Evolutionary conservation across 2,329 filamentous ascomycete genomes (phyloP), one percentile per base, ranked within the genome.

Genomic region (Stagonosporopsis rhizophila): DNA sequence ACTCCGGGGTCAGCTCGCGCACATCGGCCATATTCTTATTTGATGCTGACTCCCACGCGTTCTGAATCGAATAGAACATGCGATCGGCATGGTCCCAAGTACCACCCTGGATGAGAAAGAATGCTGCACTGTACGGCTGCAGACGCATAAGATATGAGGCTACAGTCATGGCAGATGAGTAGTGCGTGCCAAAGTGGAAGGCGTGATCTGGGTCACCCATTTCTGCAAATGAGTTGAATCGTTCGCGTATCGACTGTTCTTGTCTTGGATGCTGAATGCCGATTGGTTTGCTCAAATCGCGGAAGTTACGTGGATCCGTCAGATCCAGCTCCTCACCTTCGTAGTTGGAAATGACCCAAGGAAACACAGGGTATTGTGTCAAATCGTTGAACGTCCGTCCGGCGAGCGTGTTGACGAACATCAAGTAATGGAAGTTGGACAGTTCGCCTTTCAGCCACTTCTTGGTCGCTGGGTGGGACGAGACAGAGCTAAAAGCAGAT

Each of bases 91-190:
- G 94, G 71, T 99, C 95, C 71, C 98, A 99, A 35, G 86, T 91
- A 5, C 94, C 94, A n/a, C 95, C 95, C 75, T 99, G 95, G 1
- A 99, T 84, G 8, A 98, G 81, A 19, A 98, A 86, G 71, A 96
- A 98, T 0, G 95, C 96, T 66, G 98, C 92, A 22, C 97, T 94
- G 73, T 98, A 99, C 0, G 95, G 95, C 46, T 96, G 94, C 15
- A 99, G 82, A 17, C 95, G 89, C 68, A 99, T 97, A 37, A 99
- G 83, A 69, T 97, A 99, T 0, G 93, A 97, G 12, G 92, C 92
- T 6, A 99, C 95, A 56, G 96, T 97, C 95, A 98, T 99, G 7
- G 95, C 95, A 2, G 95, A 98, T 1, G 95, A 98, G 75, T 99
- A 99, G 74, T 99, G 96, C 0, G 96, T 99, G 17, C 95, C 95